A percentile compares a stretch with the other conserved stretches of the same genome.
phyloP scores from a whole-genome alignment of 1,139 yeast species.

The Kodamaea anthophila region DNA sequence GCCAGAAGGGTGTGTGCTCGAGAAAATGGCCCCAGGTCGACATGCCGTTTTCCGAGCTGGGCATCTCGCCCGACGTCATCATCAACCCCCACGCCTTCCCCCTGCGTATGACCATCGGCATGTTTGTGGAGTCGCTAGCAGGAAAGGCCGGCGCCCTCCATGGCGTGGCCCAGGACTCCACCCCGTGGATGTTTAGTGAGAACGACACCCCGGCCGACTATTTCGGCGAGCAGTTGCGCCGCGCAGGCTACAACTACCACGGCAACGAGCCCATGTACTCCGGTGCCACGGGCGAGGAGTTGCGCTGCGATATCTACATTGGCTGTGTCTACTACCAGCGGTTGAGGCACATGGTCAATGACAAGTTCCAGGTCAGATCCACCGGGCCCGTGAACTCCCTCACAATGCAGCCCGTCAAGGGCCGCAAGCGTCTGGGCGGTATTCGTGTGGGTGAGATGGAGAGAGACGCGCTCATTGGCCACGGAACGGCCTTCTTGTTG shows the following conservation, averaged over 20 bases:
- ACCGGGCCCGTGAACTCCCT: conserved; percentile 96
- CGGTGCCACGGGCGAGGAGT: conserved; percentile 97
- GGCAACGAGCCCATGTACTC: conserved; percentile 99
- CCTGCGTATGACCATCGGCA: conserved; percentile 99
- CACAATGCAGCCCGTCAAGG: conserved; percentile 99
- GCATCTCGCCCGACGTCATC: conserved; percentile 95
- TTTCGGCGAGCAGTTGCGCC: conserved; percentile 85
- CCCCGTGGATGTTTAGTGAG: conserved; percentile 94
- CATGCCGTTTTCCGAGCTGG: conserved; percentile 94
- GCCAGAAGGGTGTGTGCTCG: conserved; percentile 98
- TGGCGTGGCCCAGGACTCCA: conserved; percentile 95
- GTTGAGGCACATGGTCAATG: conserved; percentile 98
- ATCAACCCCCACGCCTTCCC: conserved; percentile 99
- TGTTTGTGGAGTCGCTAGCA: conserved; percentile 96
- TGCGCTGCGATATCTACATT: conserved; percentile 89
- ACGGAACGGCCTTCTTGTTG: conserved; percentile 93
- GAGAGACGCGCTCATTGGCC: conserved; percentile 97
- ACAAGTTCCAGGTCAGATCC: conserved; percentile 97
- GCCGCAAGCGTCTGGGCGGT: conserved; percentile 99
- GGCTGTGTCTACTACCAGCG: conserved; percentile 98
- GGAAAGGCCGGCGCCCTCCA: conserved; percentile 98
- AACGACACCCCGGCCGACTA: conserved; percentile 94
- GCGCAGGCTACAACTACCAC: conserved; percentile 93
- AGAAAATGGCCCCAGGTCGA: conserved; percentile 97
- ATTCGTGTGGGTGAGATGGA: conserved; percentile 99